These are phyloP conservation scores for Centaurea solstitialis DNA, from an alignment of 129 eudicot species.

Conservation along the genomic window DNA sequence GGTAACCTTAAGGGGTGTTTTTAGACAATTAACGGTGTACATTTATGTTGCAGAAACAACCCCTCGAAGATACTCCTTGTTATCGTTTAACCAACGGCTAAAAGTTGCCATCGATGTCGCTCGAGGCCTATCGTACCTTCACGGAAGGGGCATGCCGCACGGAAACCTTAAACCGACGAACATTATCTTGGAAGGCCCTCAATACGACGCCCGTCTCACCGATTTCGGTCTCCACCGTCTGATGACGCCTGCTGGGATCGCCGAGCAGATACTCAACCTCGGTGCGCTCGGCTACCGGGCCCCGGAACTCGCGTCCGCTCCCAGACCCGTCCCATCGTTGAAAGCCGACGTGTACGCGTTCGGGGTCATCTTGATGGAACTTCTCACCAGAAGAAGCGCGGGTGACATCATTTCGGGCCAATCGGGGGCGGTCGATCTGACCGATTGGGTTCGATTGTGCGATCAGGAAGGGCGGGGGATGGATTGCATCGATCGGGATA, in stretches of 20 bases:
- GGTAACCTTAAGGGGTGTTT: neutral
- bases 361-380: conserved; percentile 95
- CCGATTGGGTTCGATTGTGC: conserved; percentile 93
- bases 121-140: conserved; percentile 76
- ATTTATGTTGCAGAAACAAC: conserved; percentile 66
- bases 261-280: conserved; percentile 87
- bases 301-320: conserved; percentile 77
- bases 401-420: conserved; percentile 98
- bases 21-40: conserved; percentile 1
- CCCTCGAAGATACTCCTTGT: conserved; percentile 79
- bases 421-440: conserved; percentile 91
- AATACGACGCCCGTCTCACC: conserved; percentile 62
- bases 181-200: conserved; percentile 61
- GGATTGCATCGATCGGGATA: conserved; percentile 93
- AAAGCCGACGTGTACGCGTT: conserved; percentile 92
- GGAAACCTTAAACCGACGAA: conserved; percentile 97
- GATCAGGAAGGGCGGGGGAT: conserved; percentile 85
- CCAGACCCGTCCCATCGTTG: conserved; percentile 69
- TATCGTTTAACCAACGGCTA: conserved; percentile 80
- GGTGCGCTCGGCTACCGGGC: conserved; percentile 99
- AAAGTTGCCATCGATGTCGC: conserved; percentile 93
- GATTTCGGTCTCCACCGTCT: conserved; percentile 93
- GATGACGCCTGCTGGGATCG: conserved; percentile 89
- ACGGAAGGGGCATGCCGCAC: conserved; percentile 78
- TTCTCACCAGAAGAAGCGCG: conserved; percentile 92